These are phyloP conservation scores for Parietaria judaica DNA, from an alignment of 306 rosid genomes.

Conservation along the genomic window DNA sequence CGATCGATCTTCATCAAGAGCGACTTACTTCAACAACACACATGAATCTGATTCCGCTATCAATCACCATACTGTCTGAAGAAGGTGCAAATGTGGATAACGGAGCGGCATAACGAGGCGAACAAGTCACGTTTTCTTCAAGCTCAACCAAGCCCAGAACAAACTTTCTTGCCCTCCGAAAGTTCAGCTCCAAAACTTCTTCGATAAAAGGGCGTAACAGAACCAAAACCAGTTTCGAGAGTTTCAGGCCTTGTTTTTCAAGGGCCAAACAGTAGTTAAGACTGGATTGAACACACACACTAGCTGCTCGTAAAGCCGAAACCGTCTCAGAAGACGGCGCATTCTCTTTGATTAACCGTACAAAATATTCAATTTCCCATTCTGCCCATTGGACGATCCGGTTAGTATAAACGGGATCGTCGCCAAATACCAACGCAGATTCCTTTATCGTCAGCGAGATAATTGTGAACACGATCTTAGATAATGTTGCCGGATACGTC, in stretches of 20 bases:
- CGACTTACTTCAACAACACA: slow-evolving; percentile 67
- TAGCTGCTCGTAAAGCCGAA: slow-evolving; percentile 72
- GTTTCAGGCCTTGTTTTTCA: slow-evolving; percentile 78
- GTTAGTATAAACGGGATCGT: slow-evolving; percentile 78
- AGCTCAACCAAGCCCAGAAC: slow-evolving; percentile 71
- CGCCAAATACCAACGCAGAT: slow-evolving; percentile 82
- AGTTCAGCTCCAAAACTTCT: slow-evolving; percentile 86
- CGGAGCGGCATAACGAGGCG: slow-evolving; percentile 58
- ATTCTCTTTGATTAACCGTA: slow-evolving; percentile 77
- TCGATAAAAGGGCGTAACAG: slow-evolving; percentile 80
- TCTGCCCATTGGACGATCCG: slow-evolving; percentile 98
- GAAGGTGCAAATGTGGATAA: slow-evolving; percentile 62
- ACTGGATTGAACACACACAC: slow-evolving; percentile 80
- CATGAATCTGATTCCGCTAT: slow-evolving; percentile 83
- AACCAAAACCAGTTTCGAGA: slow-evolving; percentile 78
- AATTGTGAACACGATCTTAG: slow-evolving; percentile 69
- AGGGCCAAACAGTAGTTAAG: slow-evolving; percentile 67
- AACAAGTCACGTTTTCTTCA: slow-evolving; percentile 46
- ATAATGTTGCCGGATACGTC: slow-evolving; percentile 68
- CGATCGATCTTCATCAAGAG: slow-evolving; percentile 18
- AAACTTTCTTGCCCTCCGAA: slow-evolving; percentile 74
- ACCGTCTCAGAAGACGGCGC: slow-evolving; percentile 72
- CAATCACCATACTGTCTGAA: slow-evolving; percentile 48
- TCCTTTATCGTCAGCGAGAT: slow-evolving; percentile 62
- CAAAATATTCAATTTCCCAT: slow-evolving; percentile 88